Conservation (phyloP, 768 basidiomycete species). For the Boletus rubropictus region DNA sequence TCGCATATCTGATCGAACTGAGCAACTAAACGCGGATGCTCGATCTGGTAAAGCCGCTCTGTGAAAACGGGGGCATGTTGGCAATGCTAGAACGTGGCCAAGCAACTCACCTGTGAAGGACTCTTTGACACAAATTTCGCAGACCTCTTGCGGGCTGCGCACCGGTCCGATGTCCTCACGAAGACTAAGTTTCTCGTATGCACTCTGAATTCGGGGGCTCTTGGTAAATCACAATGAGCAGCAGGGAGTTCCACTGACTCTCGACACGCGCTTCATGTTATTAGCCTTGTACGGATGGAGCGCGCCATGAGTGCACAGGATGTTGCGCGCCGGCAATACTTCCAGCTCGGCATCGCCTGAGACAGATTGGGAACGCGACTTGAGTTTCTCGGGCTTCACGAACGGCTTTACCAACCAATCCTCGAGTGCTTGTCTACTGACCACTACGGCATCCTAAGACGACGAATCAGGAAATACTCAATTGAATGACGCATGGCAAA, state of each 20-base stretch:
- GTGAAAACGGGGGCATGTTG: constrained; percentile 1
- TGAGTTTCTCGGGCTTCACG: constrained; percentile 18
- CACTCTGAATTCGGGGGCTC: constrained; percentile 12
- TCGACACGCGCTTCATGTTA: constrained; percentile 64
- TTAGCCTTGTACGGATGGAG: constrained; percentile 55
- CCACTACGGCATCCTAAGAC: constrained; percentile 49
- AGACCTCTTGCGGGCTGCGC: constrained; percentile 49
- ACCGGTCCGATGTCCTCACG: constrained; percentile 46
- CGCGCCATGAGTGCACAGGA: constrained; percentile 56
- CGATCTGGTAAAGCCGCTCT: constrained; percentile 67
- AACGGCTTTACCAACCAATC: constrained; percentile 48
- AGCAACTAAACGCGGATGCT: constrained; percentile 58
- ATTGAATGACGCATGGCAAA: constrained; percentile 5
- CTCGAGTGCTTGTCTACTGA: constrained; percentile 56
- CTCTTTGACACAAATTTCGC: constrained; percentile 50
- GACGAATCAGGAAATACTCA: constrained; percentile 13
- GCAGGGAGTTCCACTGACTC: constrained; percentile 33
- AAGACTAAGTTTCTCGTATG: constrained; percentile 22
- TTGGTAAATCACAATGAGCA: not conserved
- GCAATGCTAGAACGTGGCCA: not conserved
- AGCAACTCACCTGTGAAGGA: constrained; percentile 50
- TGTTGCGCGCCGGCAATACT: constrained; percentile 35
- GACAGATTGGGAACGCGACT: constrained; percentile 15
- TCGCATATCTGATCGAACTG: constrained; percentile 52
- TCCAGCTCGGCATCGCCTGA: constrained; percentile 19